Evolutionary conservation across 768 basidiomycete genomes (phyloP).

Genomic region (Infundibulicybe gibba): DNA sequence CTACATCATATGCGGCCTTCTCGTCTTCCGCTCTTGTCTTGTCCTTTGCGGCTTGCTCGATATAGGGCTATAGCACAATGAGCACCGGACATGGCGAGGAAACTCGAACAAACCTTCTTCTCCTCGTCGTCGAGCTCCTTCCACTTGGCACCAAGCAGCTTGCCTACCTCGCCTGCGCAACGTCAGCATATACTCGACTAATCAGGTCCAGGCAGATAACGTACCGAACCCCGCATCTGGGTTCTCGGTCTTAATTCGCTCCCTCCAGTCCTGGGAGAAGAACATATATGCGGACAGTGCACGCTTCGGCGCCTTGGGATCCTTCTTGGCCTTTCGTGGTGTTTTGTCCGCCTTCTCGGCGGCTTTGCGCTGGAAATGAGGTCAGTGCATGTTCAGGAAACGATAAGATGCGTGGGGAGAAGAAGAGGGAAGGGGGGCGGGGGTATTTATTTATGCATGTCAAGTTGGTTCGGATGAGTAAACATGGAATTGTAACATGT

Average conservation of each 20-base stretch:
- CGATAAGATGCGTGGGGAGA: not conserved
- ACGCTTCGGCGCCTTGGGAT: constrained; percentile 85
- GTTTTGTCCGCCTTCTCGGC: constrained; percentile 69
- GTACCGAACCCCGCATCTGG: constrained; percentile 91
- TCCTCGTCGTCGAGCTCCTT: constrained; percentile 90
- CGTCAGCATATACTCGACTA: constrained; percentile 7
- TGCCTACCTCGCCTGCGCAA: constrained; percentile 80
- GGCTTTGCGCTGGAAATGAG: constrained; percentile 59
- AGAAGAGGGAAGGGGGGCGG: not conserved
- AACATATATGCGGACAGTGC: constrained; percentile 98
- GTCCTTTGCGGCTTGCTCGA: constrained; percentile 82
- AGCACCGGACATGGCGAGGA: constrained; percentile 4
- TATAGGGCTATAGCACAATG: constrained; percentile 63
- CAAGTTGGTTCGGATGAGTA: not conserved
- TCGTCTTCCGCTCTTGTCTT: constrained; percentile 86
- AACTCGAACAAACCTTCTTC: constrained; percentile 67
- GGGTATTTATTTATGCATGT: not conserved
- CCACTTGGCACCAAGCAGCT: constrained; percentile 95
- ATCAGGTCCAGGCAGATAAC: constrained; percentile 13
- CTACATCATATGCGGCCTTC: constrained; percentile 52
- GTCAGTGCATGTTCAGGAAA: constrained; percentile 2
- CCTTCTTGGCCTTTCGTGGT: constrained; percentile 62
- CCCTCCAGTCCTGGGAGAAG: constrained; percentile 95
- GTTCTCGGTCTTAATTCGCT: constrained; percentile 94
- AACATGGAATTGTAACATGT: too few relatives aligned